phyloP scores from a whole-genome alignment of 768 basidiomycete genomes.

The Leccinum broughii region DNA sequence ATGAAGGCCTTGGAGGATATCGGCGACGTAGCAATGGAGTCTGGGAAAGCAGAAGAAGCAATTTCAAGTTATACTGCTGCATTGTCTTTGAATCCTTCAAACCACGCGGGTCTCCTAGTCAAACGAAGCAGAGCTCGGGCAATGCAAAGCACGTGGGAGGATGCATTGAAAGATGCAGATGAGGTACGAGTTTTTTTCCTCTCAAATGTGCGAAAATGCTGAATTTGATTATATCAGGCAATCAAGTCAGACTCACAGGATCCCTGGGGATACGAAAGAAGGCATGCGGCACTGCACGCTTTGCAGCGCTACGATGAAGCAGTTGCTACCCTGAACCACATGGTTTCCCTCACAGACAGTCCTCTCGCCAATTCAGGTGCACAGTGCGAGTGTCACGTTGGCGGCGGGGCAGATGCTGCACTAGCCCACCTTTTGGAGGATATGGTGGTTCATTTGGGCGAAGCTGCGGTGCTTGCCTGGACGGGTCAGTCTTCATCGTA shows the following conservation, averaged over 20 bases:
- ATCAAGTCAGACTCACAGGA: neutral
- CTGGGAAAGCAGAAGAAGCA: neutral
- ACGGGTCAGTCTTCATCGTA: constrained; percentile 9
- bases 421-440: constrained; percentile 16
- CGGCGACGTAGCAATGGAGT: neutral
- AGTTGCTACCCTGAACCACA: neutral
- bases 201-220: neutral
- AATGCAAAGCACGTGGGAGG: constrained; percentile 1
- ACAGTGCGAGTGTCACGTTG: constrained; percentile 4
- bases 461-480: constrained; percentile 12
- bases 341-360: neutral
- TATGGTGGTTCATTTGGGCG: constrained; percentile 5
- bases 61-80: constrained; percentile 2
- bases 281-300: neutral
- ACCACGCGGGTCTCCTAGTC: neutral
- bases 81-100: neutral
- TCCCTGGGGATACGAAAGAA: constrained; percentile 4
- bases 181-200: neutral
- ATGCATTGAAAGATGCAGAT: constrained; percentile 16
- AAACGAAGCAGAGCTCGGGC: constrained; percentile 7
- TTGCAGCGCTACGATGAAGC: constrained; percentile 3
- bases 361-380: neutral
- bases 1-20: neutral
- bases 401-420: neutral
- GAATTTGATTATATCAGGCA: neutral